These are phyloP conservation scores for Cucumis cinereus DNA, from an alignment of 306 rosid genomes.

Conservation along the genomic window DNA sequence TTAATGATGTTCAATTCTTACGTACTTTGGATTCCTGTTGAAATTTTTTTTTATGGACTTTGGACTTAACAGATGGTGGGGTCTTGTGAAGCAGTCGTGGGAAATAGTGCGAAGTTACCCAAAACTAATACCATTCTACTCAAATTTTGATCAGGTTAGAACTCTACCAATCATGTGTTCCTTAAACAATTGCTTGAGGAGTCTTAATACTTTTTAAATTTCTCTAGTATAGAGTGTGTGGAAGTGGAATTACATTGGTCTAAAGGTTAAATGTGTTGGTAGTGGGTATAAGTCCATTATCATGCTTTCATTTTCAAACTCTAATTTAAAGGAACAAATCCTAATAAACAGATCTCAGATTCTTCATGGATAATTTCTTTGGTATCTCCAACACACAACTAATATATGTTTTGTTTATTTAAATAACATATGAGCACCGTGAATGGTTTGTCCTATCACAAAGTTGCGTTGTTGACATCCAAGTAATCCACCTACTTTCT, in stretches of 20 bases:
- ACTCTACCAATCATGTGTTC: background rate
- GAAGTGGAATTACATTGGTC: background rate
- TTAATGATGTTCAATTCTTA: constrained; percentile 15
- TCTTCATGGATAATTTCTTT: background rate
- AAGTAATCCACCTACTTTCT: background rate
- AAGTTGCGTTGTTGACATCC: background rate
- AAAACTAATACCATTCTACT: constrained; percentile 45
- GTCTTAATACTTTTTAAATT: background rate
- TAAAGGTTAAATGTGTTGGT: background rate
- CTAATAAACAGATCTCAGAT: background rate
- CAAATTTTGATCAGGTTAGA: constrained; percentile 86
- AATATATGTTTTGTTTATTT: background rate
- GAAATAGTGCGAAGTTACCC: constrained; percentile 37
- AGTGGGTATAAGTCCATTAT: background rate
- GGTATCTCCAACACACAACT: background rate
- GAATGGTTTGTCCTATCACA: background rate
- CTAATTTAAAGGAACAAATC: background rate
- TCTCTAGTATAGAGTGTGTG: background rate
- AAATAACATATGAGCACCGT: background rate
- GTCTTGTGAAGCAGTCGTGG: constrained; percentile 82
- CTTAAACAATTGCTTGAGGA: background rate
- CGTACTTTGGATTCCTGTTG: background rate
- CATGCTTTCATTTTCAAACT: background rate
- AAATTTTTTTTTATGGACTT: background rate
- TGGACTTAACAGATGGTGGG: constrained; percentile 69